Evolutionary conservation across 1,284 basidiomycete species (phyloP).

Genomic region (Heterobasidion parviporum): DNA sequence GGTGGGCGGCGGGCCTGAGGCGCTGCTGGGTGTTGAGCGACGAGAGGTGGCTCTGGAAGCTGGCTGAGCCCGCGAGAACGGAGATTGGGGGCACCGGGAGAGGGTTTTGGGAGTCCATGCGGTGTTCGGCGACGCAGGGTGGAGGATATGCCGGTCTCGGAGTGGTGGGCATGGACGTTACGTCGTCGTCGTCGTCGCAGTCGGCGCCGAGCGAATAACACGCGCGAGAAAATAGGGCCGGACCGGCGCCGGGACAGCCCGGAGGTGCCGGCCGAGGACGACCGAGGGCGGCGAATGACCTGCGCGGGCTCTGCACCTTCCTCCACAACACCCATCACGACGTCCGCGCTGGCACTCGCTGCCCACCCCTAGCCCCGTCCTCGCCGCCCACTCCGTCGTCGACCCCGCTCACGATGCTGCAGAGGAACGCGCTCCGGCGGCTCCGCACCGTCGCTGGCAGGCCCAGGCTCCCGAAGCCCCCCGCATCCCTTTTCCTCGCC

Average conservation of each 20-base stretch:
- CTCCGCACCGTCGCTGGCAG: constrained; percentile 10
- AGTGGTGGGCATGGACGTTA: no score
- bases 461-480: constrained; percentile 7
- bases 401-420: constrained; percentile 7
- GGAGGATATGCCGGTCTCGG: no score
- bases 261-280: not conserved
- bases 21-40: constrained; percentile 34
- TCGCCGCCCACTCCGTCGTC: not conserved
- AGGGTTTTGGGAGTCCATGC: no score
- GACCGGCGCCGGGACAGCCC: not conserved
- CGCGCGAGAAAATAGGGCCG: not conserved
- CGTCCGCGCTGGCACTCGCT: not conserved
- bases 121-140: no score
- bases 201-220: not conserved
- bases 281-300: not conserved
- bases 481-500: constrained; percentile 10
- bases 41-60: constrained; percentile 38
- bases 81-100: not conserved
- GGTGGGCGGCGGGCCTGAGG: constrained; percentile 10
- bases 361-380: not conserved
- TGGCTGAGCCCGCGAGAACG: constrained; percentile 22
- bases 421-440: constrained; percentile 10
- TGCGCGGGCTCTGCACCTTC: not conserved
- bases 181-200: no score
- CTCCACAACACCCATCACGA: not conserved